Evolutionary conservation across 805 yeast species (phyloP).

Genomic region (baker's yeast (Saccharomyces cerevisiae)): DNA sequence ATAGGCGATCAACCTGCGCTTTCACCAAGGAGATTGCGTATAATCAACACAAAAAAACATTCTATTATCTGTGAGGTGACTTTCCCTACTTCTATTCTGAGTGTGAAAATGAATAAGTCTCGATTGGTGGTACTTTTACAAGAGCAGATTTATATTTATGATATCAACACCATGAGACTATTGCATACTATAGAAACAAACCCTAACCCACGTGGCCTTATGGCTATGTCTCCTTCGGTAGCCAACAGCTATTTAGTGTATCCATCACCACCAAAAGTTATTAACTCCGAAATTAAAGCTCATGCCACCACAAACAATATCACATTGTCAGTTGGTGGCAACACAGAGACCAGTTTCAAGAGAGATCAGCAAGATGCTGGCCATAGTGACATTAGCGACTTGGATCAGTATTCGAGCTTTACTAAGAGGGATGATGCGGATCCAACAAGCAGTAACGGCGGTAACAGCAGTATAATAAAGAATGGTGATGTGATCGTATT

Average conservation of each 20-base stretch:
- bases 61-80: constrained; percentile 61
- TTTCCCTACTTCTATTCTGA: constrained; percentile 53
- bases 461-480: constrained; percentile 13
- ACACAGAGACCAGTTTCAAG: background rate
- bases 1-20: constrained; percentile 57
- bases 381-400: constrained; percentile 31
- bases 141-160: constrained; percentile 65
- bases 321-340: constrained; percentile 6
- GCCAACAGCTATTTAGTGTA: constrained; percentile 55
- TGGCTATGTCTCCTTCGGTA: constrained; percentile 49
- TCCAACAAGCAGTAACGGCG: constrained; percentile 3
- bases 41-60: constrained; percentile 67
- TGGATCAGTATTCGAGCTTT: constrained; percentile 10
- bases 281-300: constrained; percentile 28
- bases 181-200: constrained; percentile 46
- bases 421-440: background rate
- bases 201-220: constrained; percentile 45
- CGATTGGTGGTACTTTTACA: constrained; percentile 53
- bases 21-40: constrained; percentile 74
- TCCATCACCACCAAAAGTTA: constrained; percentile 64
- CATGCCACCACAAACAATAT: constrained; percentile 28
- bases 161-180: constrained; percentile 60
- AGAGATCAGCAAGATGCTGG: constrained; percentile 21
- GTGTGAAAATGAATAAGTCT: constrained; percentile 57
- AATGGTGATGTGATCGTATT: constrained; percentile 65